Evolutionary conservation across 2,329 filamentous ascomycete species (phyloP).

Genomic region (Chrysoporthe deuterocubensis): DNA sequence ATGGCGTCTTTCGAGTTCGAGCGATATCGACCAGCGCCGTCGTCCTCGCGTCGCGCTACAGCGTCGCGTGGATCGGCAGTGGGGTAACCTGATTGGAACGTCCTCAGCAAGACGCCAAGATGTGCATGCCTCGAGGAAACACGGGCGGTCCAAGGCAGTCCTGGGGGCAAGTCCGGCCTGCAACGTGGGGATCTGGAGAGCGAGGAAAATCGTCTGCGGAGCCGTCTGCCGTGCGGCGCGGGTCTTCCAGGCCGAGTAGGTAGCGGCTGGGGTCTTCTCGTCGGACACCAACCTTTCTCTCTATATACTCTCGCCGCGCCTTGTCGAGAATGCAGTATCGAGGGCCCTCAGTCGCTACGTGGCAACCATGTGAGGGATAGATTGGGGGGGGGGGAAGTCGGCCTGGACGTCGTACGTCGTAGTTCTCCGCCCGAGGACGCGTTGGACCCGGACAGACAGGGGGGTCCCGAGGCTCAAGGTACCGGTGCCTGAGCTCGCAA

Average conservation of each 20-base stretch:
- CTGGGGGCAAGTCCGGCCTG: not conserved
- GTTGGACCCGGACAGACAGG: conserved; percentile 22
- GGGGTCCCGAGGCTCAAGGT: not conserved
- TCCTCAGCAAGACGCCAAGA: not conserved
- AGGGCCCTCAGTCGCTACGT: conserved; percentile 1
- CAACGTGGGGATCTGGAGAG: not conserved
- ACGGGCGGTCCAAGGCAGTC: not conserved
- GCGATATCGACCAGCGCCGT: not conserved
- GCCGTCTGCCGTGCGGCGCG: not conserved
- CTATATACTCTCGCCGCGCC: not conserved
- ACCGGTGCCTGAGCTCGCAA: conserved; percentile 14
- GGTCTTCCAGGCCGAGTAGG: not conserved
- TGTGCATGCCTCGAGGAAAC: not conserved
- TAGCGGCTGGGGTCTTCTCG: not conserved
- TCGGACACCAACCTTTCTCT: not conserved
- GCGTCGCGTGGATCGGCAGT: not conserved
- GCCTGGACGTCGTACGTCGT: conserved; percentile 11
- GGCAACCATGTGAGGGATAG: not conserved
- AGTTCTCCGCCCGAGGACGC: conserved; percentile 22
- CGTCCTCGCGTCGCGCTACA: conserved; percentile 9
- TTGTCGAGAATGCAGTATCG: not conserved
- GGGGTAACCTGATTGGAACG: not conserved
- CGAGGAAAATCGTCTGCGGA: not conserved
- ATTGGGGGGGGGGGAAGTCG: not conserved
- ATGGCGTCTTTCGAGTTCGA: not conserved